phyloP scores from a whole-genome alignment of 208 protist genomes.

The Phytomonas francai region DNA sequence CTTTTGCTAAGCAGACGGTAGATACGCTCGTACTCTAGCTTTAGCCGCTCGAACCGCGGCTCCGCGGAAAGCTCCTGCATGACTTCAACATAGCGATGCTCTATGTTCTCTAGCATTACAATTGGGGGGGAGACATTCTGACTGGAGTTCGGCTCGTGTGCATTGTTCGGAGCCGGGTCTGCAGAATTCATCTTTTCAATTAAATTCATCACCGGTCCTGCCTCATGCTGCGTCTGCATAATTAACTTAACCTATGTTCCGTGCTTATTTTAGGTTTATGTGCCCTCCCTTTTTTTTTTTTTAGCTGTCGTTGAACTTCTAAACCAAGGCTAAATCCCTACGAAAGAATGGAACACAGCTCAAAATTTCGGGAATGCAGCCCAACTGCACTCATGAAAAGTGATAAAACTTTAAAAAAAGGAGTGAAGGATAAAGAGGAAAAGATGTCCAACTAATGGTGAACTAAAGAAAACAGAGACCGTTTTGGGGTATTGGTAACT shows the following conservation, averaged over 20 bases:
- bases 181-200: background rate
- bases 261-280: background rate
- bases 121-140: conserved; percentile 21
- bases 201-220: background rate
- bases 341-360: conserved; percentile 1
- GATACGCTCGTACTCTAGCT: conserved; percentile 96
- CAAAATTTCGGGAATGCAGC: background rate
- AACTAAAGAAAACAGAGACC: background rate
- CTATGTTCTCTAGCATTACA: conserved; percentile 85
- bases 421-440: conserved; percentile 6
- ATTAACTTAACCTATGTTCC: background rate
- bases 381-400: background rate
- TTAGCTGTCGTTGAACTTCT: background rate
- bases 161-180: background rate
- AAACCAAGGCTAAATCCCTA: background rate
- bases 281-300: background rate
- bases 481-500: background rate
- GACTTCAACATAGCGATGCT: conserved; percentile 93
- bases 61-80: conserved; percentile 90
- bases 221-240: conserved; percentile 1
- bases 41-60: conserved; percentile 92
- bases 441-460: background rate
- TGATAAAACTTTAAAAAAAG: background rate
- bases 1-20: conserved; percentile 95
- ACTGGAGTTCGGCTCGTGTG: background rate